These are phyloP conservation scores for Trichoderma semiorbis DNA, from an alignment of 2,329 filamentous ascomycete genomes.

Conservation along the genomic window DNA sequence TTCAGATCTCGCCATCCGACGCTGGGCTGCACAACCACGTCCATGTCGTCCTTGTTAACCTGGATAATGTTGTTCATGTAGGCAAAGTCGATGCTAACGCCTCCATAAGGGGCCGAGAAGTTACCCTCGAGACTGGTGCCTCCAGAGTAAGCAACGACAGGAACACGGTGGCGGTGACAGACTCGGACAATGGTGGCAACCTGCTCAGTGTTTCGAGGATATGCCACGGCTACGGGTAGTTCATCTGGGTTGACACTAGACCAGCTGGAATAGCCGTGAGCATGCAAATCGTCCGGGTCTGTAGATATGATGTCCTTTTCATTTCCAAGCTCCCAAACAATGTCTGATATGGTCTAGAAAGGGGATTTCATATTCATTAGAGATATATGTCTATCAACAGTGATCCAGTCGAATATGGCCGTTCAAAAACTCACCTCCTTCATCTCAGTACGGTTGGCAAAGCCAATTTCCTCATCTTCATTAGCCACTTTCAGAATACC, in stretches of 20 bases:
- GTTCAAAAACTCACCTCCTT: conserved; percentile 31
- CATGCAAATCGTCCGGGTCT: conserved; percentile 58
- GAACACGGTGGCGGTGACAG: conserved; percentile 75
- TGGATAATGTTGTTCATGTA: conserved; percentile 80
- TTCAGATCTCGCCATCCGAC: conserved; percentile 93
- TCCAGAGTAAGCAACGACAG: conserved; percentile 83
- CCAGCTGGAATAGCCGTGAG: conserved; percentile 67
- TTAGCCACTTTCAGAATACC: conserved; percentile 10
- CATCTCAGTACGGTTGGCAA: conserved; percentile 44
- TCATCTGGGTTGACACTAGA: conserved; percentile 58
- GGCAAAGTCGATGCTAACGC: conserved; percentile 84
- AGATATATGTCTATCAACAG: conserved; percentile 16
- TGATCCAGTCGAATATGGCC: no score
- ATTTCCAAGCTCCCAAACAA: conserved; percentile 45
- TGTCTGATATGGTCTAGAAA: conserved; percentile 52
- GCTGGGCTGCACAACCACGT: conserved; percentile 85
- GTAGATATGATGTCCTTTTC: conserved; percentile 57
- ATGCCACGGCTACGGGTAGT: conserved; percentile 61
- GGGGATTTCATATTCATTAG: neutral
- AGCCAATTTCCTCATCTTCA: conserved; percentile 29
- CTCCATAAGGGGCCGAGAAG: conserved; percentile 81
- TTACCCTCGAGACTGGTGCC: conserved; percentile 86
- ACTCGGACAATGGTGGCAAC: conserved; percentile 60
- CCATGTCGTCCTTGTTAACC: conserved; percentile 84
- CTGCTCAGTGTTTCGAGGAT: conserved; percentile 58